These are phyloP conservation scores for Galerina sulciceps DNA, from an alignment of 768 basidiomycete genomes.

Conservation along the genomic window DNA sequence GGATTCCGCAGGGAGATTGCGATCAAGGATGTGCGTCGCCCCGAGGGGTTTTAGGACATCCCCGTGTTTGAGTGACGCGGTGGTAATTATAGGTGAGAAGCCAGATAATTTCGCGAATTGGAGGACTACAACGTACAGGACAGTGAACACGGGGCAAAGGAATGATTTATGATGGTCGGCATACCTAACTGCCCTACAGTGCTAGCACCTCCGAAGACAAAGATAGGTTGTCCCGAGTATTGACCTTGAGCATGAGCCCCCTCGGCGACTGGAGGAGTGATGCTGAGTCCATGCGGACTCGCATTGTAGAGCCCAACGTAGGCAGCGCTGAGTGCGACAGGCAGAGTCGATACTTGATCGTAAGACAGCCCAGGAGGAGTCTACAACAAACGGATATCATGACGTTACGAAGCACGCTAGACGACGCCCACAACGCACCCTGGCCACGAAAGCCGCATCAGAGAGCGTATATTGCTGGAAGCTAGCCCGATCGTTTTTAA, in stretches of 20 bases:
- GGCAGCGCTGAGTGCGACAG: slow-evolving; percentile 43
- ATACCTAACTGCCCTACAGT: slow-evolving; percentile 11
- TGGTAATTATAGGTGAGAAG: slow-evolving; percentile 45
- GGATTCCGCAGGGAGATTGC: slow-evolving; percentile 14
- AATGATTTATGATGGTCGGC: neutral
- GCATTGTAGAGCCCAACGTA: slow-evolving; percentile 49
- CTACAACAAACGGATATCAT: slow-evolving; percentile 15
- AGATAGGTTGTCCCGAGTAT: slow-evolving; percentile 46
- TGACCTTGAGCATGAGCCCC: slow-evolving; percentile 34
- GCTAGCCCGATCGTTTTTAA: slow-evolving; percentile 36
- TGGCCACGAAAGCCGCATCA: slow-evolving; percentile 6
- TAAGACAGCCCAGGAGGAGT: slow-evolving; percentile 41
- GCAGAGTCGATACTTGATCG: slow-evolving; percentile 42
- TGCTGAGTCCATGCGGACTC: slow-evolving; percentile 40
- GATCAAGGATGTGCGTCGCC: slow-evolving; percentile 42
- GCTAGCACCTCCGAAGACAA: slow-evolving; percentile 20
- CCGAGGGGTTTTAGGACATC: slow-evolving; percentile 40
- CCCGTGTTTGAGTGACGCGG: slow-evolving; percentile 33
- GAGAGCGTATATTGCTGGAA: slow-evolving; percentile 28
- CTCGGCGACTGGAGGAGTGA: slow-evolving; percentile 40
- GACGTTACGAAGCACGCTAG: neutral
- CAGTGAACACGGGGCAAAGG: neutral
- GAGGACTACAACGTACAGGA: slow-evolving; percentile 14
- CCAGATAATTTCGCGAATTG: slow-evolving; percentile 43
- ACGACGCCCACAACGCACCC: neutral